Evolutionary conservation across 2,329 filamentous ascomycete species (phyloP).

Genomic region (Colletotrichum chrysophilum): DNA sequence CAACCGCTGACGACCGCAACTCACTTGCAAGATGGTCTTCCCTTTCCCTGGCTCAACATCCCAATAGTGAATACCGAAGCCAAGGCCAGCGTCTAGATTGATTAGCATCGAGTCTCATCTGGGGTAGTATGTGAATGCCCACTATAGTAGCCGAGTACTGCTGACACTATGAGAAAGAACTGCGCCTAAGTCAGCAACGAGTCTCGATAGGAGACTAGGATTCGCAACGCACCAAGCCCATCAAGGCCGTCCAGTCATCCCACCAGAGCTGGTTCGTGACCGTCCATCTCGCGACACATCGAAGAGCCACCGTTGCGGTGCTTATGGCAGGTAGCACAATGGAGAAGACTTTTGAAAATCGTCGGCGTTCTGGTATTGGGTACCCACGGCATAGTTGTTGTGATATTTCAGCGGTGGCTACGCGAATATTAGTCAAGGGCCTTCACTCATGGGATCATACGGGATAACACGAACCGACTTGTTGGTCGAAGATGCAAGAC

Average conservation of each 20-base stretch:
- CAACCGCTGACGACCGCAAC: fast-evolving
- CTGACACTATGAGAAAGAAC: not conserved
- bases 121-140: not conserved
- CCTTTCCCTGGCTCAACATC: slow-evolving; percentile 21
- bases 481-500: slow-evolving; percentile 2
- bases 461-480: not conserved
- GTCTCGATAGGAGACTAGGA: not conserved
- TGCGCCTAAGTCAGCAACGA: fast-evolving
- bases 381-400: slow-evolving; percentile 1
- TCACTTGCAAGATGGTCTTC: slow-evolving; percentile 7
- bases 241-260: slow-evolving; percentile 16
- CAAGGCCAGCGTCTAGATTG: not conserved
- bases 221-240: not conserved
- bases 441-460: not conserved
- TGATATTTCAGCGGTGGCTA: not conserved
- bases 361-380: not conserved
- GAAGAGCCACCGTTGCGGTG: not conserved
- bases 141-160: not conserved
- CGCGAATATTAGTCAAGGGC: not conserved
- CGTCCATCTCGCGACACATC: not conserved
- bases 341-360: not conserved
- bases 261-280: slow-evolving; percentile 12
- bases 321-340: not conserved
- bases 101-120: not conserved
- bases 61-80: slow-evolving; percentile 28